Percentiles rank a stretch among this genome's conserved stretches.
These are phyloP conservation scores for Lichtheimia ramosa DNA, from an alignment of 371 early-diverging fungal species.

Conservation along the genomic window DNA sequence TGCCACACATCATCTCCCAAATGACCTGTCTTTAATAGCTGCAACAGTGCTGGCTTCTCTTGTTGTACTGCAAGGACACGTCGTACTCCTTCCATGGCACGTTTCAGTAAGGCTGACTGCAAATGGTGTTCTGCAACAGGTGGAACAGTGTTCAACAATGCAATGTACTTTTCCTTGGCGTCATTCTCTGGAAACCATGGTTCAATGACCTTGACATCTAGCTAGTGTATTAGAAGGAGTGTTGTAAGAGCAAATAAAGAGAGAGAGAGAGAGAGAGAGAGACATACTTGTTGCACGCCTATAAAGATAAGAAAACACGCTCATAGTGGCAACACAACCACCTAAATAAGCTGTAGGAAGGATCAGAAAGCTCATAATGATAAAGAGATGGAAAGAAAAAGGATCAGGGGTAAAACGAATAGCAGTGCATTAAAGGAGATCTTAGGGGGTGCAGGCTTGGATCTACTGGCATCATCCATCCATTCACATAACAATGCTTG, in stretches of 20 bases:
- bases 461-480: too few relatives aligned
- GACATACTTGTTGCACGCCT: conserved; percentile 42
- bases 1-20: conserved; percentile 89
- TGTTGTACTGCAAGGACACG: conserved; percentile 76
- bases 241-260: too few relatives aligned
- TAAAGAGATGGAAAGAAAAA: conserved; percentile 6
- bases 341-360: conserved; percentile 61
- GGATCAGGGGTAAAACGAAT: not conserved
- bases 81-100: conserved; percentile 84
- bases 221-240: too few relatives aligned
- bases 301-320: conserved; percentile 58
- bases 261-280: too few relatives aligned
- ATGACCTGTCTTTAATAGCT: conserved; percentile 80
- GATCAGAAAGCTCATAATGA: conserved; percentile 43
- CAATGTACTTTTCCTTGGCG: conserved; percentile 72
- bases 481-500: too few relatives aligned
- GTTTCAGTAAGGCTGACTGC: conserved; percentile 76
- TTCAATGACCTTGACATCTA: conserved; percentile 47
- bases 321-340: conserved; percentile 65
- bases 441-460: too few relatives aligned
- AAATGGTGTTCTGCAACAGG: conserved; percentile 64
- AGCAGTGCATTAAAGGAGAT: too few relatives aligned
- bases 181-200: conserved; percentile 75
- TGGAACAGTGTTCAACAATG: conserved; percentile 64
- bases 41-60: conserved; percentile 81